Evolutionary conservation across 148 eudicot genomes (phyloP).

Genomic region (Rhododendron ferrugineum): DNA sequence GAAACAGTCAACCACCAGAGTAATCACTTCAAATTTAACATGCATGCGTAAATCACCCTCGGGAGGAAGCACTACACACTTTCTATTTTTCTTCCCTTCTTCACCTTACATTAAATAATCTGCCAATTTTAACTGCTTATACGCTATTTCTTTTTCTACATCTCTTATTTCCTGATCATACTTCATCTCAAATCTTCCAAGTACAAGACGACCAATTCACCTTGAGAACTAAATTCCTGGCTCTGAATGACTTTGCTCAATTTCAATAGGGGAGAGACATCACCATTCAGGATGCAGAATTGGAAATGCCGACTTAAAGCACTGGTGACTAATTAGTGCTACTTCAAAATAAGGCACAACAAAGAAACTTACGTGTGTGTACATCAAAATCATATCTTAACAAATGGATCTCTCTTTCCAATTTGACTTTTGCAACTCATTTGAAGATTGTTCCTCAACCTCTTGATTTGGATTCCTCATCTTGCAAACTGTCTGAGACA

Average conservation of each 20-base stretch:
- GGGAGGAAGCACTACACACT: background rate
- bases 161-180: background rate
- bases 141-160: background rate
- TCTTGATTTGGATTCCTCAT: background rate
- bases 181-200: slow-evolving; percentile 1
- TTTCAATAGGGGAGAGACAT: background rate
- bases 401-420: background rate
- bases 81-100: background rate
- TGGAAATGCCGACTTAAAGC: background rate
- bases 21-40: background rate
- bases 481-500: background rate
- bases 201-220: background rate
- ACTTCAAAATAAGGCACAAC: background rate
- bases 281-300: background rate
- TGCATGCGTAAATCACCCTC: background rate
- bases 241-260: background rate
- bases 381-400: background rate
- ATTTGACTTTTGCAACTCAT: background rate
- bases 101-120: background rate
- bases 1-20: background rate
- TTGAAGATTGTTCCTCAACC: background rate
- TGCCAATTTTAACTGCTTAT: background rate
- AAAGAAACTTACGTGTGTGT: background rate
- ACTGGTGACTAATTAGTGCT: background rate
- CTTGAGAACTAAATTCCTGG: background rate